phyloP scores from a whole-genome alignment of 2,329 filamentous ascomycete species.

The Orbilia brochopaga region DNA sequence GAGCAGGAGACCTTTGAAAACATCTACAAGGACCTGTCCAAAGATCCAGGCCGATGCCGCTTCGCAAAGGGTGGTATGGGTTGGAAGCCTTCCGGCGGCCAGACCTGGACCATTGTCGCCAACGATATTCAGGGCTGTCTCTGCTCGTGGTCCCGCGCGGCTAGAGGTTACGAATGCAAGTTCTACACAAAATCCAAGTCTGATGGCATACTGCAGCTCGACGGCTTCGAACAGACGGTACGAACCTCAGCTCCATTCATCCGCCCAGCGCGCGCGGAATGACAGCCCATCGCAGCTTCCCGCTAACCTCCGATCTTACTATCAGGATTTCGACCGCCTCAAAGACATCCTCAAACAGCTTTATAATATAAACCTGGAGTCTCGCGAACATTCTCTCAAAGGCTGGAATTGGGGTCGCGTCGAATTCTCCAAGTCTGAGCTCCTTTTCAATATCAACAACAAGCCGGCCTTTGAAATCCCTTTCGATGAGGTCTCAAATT shows the following conservation, averaged over 20 bases:
- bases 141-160: slow-evolving; percentile 86
- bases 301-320: background rate
- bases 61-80: slow-evolving; percentile 93
- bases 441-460: slow-evolving; percentile 96
- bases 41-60: slow-evolving; percentile 87
- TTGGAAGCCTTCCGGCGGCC: slow-evolving; percentile 87
- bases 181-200: slow-evolving; percentile 77
- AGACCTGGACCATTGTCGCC: slow-evolving; percentile 91
- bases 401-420: slow-evolving; percentile 99
- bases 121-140: slow-evolving; percentile 77
- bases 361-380: slow-evolving; percentile 93
- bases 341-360: slow-evolving; percentile 95
- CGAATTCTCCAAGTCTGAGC: slow-evolving; percentile 92
- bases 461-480: slow-evolving; percentile 95
- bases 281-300: background rate
- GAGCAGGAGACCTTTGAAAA: slow-evolving; percentile 85
- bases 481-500: slow-evolving; percentile 97
- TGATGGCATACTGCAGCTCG: slow-evolving; percentile 80
- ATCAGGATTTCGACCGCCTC: slow-evolving; percentile 83
- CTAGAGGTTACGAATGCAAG: slow-evolving; percentile 92
- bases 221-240: slow-evolving; percentile 89
- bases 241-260: slow-evolving; percentile 34
- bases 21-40: slow-evolving; percentile 94
- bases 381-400: slow-evolving; percentile 88
- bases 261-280: too few species aligned